A percentile compares a stretch with the other conserved stretches of the same genome.
Evolutionary conservation across 257 asterid species (phyloP).

Genomic region (Vinca minor): DNA sequence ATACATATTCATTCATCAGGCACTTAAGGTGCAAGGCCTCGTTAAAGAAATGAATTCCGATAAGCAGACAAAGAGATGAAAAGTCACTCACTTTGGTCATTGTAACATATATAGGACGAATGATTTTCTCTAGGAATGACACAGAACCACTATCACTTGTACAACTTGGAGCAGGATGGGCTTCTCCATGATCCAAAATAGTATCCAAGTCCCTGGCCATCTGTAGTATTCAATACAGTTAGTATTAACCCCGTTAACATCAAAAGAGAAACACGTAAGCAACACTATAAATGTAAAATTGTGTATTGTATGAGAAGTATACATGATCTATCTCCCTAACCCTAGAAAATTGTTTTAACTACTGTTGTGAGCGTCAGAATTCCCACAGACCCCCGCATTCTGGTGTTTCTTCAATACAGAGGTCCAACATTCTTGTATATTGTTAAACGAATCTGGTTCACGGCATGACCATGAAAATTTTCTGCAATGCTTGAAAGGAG

Average conservation of each 20-base stretch:
- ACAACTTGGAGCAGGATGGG: slow-evolving; percentile 52
- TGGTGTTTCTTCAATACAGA: neutral
- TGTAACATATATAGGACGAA: slow-evolving; percentile 56
- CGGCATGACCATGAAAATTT: neutral
- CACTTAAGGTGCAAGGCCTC: neutral
- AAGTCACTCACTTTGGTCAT: slow-evolving; percentile 43
- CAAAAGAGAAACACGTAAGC: neutral
- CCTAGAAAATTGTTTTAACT: neutral
- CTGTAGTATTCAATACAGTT: slow-evolving; percentile 32
- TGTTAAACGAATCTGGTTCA: neutral
- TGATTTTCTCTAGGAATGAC: slow-evolving; percentile 65
- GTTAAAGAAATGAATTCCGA: neutral
- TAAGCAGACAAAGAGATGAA: neutral
- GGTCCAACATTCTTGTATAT: neutral
- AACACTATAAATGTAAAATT: neutral
- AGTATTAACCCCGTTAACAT: neutral
- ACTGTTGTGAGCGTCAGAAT: neutral
- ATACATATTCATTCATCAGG: neutral
- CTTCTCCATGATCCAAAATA: slow-evolving; percentile 79
- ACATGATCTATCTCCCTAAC: neutral
- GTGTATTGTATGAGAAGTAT: neutral
- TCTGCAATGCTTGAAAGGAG: neutral
- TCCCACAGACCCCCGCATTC: neutral
- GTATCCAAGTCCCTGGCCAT: slow-evolving; percentile 94
- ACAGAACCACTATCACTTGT: slow-evolving; percentile 42